Conservation (phyloP, 176 grass and related monocot genomes). For the Puya raimondii region DNA sequence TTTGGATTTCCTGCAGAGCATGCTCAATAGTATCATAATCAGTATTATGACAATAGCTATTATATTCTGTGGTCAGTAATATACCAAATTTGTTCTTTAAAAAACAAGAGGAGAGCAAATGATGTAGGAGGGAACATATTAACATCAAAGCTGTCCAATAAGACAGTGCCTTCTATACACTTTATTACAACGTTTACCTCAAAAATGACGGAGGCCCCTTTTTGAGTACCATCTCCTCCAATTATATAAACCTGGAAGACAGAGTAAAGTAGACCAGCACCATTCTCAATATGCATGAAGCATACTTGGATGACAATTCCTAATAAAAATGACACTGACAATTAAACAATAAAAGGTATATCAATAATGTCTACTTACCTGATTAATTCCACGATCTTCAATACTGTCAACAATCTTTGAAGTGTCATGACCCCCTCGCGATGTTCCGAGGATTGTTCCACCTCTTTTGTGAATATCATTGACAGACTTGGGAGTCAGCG, state of each 20-base stretch:
- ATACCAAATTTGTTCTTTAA: not conserved
- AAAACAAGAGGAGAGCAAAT: slow-evolving; percentile 15
- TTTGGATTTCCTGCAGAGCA: slow-evolving; percentile 61
- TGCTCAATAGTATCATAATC: not conserved
- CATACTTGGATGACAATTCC: not conserved
- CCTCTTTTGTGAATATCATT: slow-evolving; percentile 97
- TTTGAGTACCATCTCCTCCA: slow-evolving; percentile 91
- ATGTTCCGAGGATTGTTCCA: slow-evolving; percentile 75
- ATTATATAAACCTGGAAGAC: slow-evolving; percentile 59
- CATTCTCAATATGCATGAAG: not conserved
- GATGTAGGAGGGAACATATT: not conserved
- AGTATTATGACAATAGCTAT: not conserved
- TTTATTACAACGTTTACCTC: slow-evolving; percentile 41
- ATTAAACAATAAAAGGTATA: not conserved
- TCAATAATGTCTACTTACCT: slow-evolving; percentile 24
- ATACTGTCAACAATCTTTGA: slow-evolving; percentile 84
- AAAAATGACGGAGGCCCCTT: slow-evolving; percentile 78
- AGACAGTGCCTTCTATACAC: too few species aligned
- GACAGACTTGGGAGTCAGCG: slow-evolving; percentile 58
- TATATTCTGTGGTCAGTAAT: not conserved
- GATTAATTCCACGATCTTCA: slow-evolving; percentile 85
- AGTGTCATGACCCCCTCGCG: slow-evolving; percentile 84
- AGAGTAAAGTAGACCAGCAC: slow-evolving; percentile 8
- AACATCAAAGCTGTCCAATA: not conserved
- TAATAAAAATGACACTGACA: not conserved